Evolutionary conservation across 106 monocot species (phyloP).

Genomic region (Apostasia shenzhenica): DNA sequence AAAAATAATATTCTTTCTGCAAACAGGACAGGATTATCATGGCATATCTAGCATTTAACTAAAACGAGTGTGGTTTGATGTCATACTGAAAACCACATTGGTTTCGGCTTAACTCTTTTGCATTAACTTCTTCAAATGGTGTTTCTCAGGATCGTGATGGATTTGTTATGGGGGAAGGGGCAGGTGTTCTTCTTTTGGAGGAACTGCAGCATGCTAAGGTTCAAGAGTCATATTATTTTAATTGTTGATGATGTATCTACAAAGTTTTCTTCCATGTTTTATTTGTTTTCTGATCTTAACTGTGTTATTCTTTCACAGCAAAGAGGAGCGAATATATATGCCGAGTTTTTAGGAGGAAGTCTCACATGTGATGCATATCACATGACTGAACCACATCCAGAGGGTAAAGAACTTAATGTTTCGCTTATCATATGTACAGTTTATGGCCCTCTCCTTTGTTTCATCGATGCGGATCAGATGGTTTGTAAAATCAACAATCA

Average conservation of each 20-base stretch:
- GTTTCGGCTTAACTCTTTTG: no score
- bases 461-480: no score
- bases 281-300: background rate
- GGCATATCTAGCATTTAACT: no score
- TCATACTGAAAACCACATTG: no score
- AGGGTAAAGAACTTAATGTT: conserved; percentile 30
- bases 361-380: conserved; percentile 99
- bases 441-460: no score
- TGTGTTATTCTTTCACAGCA: conserved; percentile 34
- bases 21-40: no score
- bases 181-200: conserved; percentile 95
- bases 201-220: conserved; percentile 99
- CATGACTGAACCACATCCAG: conserved; percentile 96
- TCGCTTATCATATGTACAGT: no score
- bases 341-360: conserved; percentile 91
- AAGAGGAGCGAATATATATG: conserved; percentile 93
- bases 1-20: no score
- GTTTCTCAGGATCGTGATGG: conserved; percentile 85
- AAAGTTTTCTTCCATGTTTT: background rate
- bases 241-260: background rate
- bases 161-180: conserved; percentile 99
- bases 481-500: no score
- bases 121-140: background rate
- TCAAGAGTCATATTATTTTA: background rate
- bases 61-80: no score